Base-by-base conservation (phyloP, 1,284 basidiomycete species). In the Microbotryum saponariae region DNA sequence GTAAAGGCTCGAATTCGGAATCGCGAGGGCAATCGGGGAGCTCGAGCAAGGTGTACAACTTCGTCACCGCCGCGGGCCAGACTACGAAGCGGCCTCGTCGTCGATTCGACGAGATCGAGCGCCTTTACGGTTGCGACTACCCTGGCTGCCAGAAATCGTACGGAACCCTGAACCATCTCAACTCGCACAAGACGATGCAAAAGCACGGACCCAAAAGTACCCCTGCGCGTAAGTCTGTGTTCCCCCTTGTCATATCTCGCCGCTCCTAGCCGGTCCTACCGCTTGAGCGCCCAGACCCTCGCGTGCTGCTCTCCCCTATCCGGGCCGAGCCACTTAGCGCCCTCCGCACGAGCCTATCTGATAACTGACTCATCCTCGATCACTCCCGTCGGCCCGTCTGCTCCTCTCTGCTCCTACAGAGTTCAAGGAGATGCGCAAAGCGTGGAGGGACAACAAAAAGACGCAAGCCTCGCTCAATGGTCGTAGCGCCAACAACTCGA, bases 401-500 rank as follows among this genome's bases (percentile, higher is more conserved):
- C 14, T 10, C 16, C 16, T 29, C 20, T 49, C 61, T 58, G 47
- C 33, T 50, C 27, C 57, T 70, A 21, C 74, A 94, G 93, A 97
- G 79, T 97, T 97, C 81, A 97, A 96, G 75, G 94, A 97, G 73
- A 85, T 96, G 74, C 85, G 93, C 66, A 96, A 93, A 75, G 87
- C 89, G 70, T 96, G 92, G 91, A 84, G 91, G 58, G 90, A 89
- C 77, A 83, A 85, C 71, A 97, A 93, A 80, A 90, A 92, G 76
- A 88, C 89, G 69, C 80, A 80, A 27, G 77, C 67, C 3, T 60
- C 64, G 0, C 61, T 55, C 6, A 54, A 60, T 2, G 64, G 65
- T 1, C 60, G 62, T 16, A 18, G 27, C 25, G 12, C 51, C 47
- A 20, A 53, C 62, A 10, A 21, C 45, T 4, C 56, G 56, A 44